Evolutionary conservation across 192 early-diverging fungal genomes (phyloP), one percentile per base, ranked within the genome.

Genomic region (Chytriomyces sp.): DNA sequence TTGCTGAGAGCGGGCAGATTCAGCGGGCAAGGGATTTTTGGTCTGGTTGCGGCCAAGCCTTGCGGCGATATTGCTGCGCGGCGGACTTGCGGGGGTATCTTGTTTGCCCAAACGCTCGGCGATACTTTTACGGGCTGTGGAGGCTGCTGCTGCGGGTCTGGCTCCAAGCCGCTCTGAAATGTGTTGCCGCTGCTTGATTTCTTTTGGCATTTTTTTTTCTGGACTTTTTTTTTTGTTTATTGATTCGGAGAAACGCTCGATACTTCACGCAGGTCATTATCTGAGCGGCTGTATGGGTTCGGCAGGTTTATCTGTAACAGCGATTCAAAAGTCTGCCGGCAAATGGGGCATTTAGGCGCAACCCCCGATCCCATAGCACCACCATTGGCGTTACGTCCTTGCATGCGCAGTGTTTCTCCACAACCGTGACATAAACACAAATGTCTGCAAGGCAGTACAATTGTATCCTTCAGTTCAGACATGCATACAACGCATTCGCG

Each of bases 401-500:
- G 81, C 49, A 78, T 79, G 50, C 81, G 50, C 26, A 93, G 80
- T 0, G 89, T 87, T 79, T 92, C 91, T 23, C 91, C 93, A 80
- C 93, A 93, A 35, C 85, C 86, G 53, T 85, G 84, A 69, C 93
- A 94, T 48, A 93, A 86, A 82, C 93, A 94, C 78, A 94, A 80
- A 65, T 94, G 93, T n/a, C 93, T 83, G 65, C 93, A 94, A 8
- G 93, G 93, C 50, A 94, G 74, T 13, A 94, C 86, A 6, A 92
- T 83, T 1, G 92, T 92, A 77, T 92, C 89, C 67, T 88, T 90
- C 28, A 88, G 84, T 48, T 92, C 91, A 8, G 90, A 87, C 69
- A 94, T 80, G 77, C 93, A 94, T n/a, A 93, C 91, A 26, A 91
- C 89, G 77, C 93, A 94, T 50, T 93, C 91, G 7, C 82, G 86